These are phyloP conservation scores for Cytospora mali DNA, from an alignment of 2,329 filamentous ascomycete genomes.

Conservation along the genomic window DNA sequence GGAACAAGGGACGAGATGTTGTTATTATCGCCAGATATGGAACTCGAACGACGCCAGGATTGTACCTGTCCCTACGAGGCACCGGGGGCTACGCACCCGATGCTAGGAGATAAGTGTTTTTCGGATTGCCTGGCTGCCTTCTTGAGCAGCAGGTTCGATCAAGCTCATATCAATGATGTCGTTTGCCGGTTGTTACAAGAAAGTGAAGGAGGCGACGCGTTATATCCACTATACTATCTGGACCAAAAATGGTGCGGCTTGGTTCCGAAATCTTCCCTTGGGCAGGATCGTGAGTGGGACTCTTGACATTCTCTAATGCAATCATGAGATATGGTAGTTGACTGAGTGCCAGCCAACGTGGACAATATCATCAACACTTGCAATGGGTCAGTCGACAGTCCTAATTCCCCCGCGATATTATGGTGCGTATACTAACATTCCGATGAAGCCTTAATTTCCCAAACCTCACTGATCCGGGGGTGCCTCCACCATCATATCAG, in stretches of 20 bases:
- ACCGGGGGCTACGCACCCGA: constrained; percentile 8
- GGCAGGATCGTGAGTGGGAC: constrained; percentile 50
- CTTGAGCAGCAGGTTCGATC: constrained; percentile 11
- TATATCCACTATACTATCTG: constrained; percentile 56
- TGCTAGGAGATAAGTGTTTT: constrained; percentile 11
- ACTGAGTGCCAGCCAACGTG: constrained; percentile 48
- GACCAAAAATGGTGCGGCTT: constrained; percentile 55
- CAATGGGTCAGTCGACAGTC: constrained; percentile 45
- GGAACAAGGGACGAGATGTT: constrained; percentile 2
- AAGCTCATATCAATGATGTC: constrained; percentile 4
- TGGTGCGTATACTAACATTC: constrained; percentile 5
- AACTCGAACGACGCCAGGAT: constrained; percentile 6
- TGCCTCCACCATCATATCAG: constrained; percentile 39
- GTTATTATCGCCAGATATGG: constrained; percentile 2
- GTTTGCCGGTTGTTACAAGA: constrained; percentile 20
- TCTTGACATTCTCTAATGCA: constrained; percentile 26
- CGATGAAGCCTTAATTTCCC: constrained; percentile 36
- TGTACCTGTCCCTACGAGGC: constrained; percentile 25
- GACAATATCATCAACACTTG: constrained; percentile 55
- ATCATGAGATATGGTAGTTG: constrained; percentile 15
- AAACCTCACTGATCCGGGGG: constrained; percentile 40
- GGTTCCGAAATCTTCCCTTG: constrained; percentile 36
- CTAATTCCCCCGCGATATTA: neutral
- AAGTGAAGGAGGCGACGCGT: constrained; percentile 8
- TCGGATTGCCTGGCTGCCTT: constrained; percentile 12